phyloP scores from a whole-genome alignment of 257 asterid species.

The Thymus mandschuricus region DNA sequence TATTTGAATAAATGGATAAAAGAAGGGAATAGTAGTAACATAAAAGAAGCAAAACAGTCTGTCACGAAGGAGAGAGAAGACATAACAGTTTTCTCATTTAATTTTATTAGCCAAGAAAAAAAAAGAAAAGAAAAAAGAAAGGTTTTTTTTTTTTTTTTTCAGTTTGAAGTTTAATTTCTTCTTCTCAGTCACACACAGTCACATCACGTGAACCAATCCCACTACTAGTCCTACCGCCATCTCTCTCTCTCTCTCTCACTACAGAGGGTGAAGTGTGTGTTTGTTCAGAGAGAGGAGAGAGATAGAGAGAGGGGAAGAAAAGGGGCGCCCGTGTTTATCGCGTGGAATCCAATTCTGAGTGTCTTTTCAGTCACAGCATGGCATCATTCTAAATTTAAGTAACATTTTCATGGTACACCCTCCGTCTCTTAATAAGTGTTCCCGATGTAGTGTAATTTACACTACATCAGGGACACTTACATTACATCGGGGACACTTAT shows the following conservation, averaged over 20 bases:
- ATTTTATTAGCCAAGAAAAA: not conserved
- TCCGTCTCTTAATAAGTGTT: too few species aligned
- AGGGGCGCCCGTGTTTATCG: constrained; percentile 63
- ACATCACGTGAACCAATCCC: constrained; percentile 46
- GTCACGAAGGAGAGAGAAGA: not conserved
- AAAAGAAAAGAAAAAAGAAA: too few species aligned
- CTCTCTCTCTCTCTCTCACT: constrained; percentile 2
- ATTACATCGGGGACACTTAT: not conserved
- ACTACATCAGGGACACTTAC: too few species aligned
- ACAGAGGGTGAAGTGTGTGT: not conserved
- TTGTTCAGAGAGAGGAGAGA: not conserved
- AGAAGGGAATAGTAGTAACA: not conserved
- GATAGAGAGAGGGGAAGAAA: not conserved
- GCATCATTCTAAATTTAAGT: not conserved
- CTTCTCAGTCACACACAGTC: constrained; percentile 14
- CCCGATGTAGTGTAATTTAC: too few species aligned
- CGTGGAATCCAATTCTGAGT: constrained; percentile 49
- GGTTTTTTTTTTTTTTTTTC: too few species aligned
- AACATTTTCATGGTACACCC: too few species aligned
- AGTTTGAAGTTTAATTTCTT: not conserved
- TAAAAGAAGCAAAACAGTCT: constrained; percentile 2
- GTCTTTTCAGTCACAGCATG: constrained; percentile 6
- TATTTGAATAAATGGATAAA: not conserved
- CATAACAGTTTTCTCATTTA: not conserved
- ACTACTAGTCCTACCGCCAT: constrained; percentile 27